Base-by-base conservation (phyloP, 345 rosid species). In the Sisymbrium altissimum region DNA sequence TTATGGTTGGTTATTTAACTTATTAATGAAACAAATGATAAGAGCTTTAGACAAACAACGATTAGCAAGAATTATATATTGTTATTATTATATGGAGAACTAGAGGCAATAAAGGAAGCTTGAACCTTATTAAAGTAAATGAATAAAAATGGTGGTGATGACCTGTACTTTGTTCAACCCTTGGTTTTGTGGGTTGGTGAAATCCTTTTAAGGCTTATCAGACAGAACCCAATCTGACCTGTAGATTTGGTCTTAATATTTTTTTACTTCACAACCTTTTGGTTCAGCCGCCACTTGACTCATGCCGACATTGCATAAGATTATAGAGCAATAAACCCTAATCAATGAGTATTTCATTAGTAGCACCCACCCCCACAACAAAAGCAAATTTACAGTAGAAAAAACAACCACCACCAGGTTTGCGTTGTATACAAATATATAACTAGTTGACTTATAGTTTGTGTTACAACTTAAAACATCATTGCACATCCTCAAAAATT, bases 171-270 rank as follows among this genome's bases (percentile, higher is more conserved):
- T 38, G 45, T 64, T 64, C 39, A 76, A 29, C 59, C 75, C 9
- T 29, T 70, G 6, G 66, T 46, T 70, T 63, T 70, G 61, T 76
- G 76, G 80, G 80, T 70, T 64, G 80, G 71, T 76, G 66, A 70
- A 49, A 18, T 33, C 43, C 29, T 62, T 63, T 62, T 7, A 58
- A 68, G 62, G 5, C 70, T 62, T 68, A 70, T 39, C 80, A 75
- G 13, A 67, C 79, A 68, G 1, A 62, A 76, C 64, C 65, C 71
- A 69, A 75, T 75, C 64, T 54, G 68, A 75, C 64, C 69, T 61
- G 79, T 75, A 50, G 68, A 52, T 75, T 60, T 66, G 30, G 61
- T 74, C 68, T 29, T 43, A 12, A 17, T 30, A 11, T 11, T 33
- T 7, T 8, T 45, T 55, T 3, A 65, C 41, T 17, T 25, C 60